A percentile compares a stretch with the other conserved stretches of the same genome.
Conservation (phyloP, 768 basidiomycete genomes). For the Tricholoma hemisulphureum region DNA sequence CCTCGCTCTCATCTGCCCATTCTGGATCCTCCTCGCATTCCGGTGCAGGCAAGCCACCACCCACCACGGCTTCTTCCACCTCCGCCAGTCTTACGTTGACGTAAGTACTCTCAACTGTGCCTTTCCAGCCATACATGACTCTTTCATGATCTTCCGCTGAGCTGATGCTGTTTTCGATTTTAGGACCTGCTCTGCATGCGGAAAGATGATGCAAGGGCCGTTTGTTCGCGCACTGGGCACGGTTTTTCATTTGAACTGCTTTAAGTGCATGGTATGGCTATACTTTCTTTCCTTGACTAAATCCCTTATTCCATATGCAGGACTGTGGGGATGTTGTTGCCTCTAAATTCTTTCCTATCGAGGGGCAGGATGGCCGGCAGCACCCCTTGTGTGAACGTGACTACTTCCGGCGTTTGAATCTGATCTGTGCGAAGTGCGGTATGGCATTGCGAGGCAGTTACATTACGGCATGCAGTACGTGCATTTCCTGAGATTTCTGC, state of each 20-base stretch:
- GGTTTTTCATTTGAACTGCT: constrained; percentile 96
- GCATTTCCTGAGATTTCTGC: constrained; percentile 8
- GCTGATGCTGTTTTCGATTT: constrained; percentile 22
- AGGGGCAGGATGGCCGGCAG: constrained; percentile 84
- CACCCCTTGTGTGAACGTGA: constrained; percentile 97
- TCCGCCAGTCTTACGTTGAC: constrained; percentile 56
- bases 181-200: constrained; percentile 76
- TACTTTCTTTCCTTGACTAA: constrained; percentile 7
- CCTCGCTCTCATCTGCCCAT: constrained; percentile 53
- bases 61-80: constrained; percentile 55
- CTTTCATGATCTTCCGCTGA: constrained; percentile 20
- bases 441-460: constrained; percentile 95
- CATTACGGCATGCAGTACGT: constrained; percentile 95
- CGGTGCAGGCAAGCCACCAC: constrained; percentile 41
- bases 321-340: constrained; percentile 97
- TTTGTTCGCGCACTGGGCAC: constrained; percentile 94
- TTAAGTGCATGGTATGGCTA: constrained; percentile 87
- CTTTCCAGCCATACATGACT: constrained; percentile 8
- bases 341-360: constrained; percentile 98
- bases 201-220: constrained; percentile 85
- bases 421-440: constrained; percentile 96
- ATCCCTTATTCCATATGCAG: constrained; percentile 38
- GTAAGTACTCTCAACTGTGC: constrained; percentile 40
- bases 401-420: constrained; percentile 92
- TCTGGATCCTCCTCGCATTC: constrained; percentile 49